These are phyloP conservation scores for Cyberlindnera veronae DNA, from an alignment of 805 yeast genomes.

Conservation along the genomic window DNA sequence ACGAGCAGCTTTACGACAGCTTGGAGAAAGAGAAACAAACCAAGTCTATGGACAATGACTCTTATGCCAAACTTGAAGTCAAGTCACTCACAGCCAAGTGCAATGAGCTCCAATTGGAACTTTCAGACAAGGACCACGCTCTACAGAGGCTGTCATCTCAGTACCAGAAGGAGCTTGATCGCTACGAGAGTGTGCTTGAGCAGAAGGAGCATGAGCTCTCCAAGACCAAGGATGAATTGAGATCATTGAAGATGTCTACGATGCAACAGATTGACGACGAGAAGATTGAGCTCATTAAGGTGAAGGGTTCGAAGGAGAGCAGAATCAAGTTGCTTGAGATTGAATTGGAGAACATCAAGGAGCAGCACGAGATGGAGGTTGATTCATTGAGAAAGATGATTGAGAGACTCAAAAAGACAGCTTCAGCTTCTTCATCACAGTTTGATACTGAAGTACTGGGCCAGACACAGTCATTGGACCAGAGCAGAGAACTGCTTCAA, in stretches of 20 bases:
- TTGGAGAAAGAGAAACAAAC: constrained; percentile 31
- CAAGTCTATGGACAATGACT: constrained; percentile 14
- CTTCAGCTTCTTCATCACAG: no score
- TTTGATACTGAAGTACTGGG: constrained; percentile 3
- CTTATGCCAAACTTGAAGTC: constrained; percentile 37
- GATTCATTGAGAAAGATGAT: constrained; percentile 30
- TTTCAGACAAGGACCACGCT: constrained; percentile 22
- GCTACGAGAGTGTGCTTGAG: constrained; percentile 22
- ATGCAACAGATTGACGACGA: constrained; percentile 35
- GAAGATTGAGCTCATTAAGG: constrained; percentile 33
- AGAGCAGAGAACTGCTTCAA: constrained; percentile 26
- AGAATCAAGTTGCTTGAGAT: constrained; percentile 34
- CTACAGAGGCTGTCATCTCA: constrained; percentile 21
- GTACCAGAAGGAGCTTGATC: constrained; percentile 24
- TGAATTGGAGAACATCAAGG: constrained; percentile 37
- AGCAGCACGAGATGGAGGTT: constrained; percentile 35
- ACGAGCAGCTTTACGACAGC: constrained; percentile 34
- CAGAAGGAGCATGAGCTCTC: constrained; percentile 38
- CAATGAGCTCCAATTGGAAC: constrained; percentile 30
- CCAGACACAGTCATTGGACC: constrained; percentile 1
- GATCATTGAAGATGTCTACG: constrained; percentile 30
- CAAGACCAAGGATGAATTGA: constrained; percentile 32
- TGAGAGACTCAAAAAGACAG: constrained; percentile 12
- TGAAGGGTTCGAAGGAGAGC: constrained; percentile 37
- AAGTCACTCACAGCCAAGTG: constrained; percentile 35